Conservation (phyloP, 352 stramenopile species). For the Phytophthora cryptogea region DNA sequence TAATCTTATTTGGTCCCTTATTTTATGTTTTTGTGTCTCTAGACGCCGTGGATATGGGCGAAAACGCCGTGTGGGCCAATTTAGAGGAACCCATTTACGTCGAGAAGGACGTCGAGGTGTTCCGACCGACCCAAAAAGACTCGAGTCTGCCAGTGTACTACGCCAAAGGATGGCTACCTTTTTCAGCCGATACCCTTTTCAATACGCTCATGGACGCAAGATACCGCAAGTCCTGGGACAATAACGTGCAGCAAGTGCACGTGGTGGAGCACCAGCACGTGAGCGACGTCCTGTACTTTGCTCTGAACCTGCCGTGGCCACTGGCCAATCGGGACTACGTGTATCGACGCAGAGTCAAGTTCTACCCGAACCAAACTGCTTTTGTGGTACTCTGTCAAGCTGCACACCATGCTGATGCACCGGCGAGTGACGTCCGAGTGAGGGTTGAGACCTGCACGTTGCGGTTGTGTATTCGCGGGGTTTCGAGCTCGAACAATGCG, state of each 20-base stretch:
- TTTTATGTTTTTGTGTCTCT: conserved; percentile 2
- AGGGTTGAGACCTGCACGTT: conserved; percentile 69
- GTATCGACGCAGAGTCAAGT: conserved; percentile 67
- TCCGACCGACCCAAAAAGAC: conserved; percentile 49
- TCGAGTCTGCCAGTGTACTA: conserved; percentile 73
- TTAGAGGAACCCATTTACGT: conserved; percentile 71
- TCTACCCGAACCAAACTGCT: conserved; percentile 50
- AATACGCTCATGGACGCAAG: conserved; percentile 62
- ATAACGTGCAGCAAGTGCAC: conserved; percentile 45
- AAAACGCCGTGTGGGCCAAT: conserved; percentile 63
- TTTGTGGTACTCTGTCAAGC: conserved; percentile 76
- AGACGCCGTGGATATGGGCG: conserved; percentile 75
- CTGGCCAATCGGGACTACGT: conserved; percentile 79
- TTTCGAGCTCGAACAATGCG: conserved; percentile 47
- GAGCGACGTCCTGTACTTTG: conserved; percentile 72
- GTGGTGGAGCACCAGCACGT: conserved; percentile 52
- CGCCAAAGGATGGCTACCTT: conserved; percentile 71
- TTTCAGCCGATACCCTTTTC: conserved; percentile 72
- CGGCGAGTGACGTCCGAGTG: conserved; percentile 41
- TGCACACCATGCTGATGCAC: conserved; percentile 52
- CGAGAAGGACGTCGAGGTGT: conserved; percentile 78
- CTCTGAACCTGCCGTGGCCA: conserved; percentile 64
- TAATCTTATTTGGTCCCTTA: background rate
- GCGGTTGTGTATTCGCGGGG: conserved; percentile 63
- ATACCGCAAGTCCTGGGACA: conserved; percentile 66